phyloP scores from a whole-genome alignment of 371 early-diverging fungal species.

The Mortierella polycephala region DNA sequence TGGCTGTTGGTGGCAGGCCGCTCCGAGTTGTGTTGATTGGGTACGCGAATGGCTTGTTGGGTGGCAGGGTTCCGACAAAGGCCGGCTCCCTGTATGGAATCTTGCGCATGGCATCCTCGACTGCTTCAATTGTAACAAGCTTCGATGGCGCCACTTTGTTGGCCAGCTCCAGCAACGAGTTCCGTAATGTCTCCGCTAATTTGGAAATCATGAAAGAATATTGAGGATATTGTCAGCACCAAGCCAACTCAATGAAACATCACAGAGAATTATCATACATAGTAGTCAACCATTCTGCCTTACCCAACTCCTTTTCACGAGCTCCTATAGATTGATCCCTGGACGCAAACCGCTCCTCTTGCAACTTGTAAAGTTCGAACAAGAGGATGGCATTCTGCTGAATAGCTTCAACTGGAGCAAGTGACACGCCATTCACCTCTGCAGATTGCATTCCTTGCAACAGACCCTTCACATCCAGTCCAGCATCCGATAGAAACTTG shows the following conservation, averaged over 20 bases:
- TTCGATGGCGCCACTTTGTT: conserved; percentile 59
- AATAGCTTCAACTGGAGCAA: conserved; percentile 24
- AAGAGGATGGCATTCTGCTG: conserved; percentile 42
- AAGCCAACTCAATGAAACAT: background rate
- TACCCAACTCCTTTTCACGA: conserved; percentile 46
- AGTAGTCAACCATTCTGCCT: background rate
- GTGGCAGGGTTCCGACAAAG: conserved; percentile 64
- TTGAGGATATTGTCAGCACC: background rate
- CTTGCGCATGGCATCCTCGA: conserved; percentile 61
- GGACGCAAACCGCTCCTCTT: conserved; percentile 48
- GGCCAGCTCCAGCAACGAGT: conserved; percentile 54
- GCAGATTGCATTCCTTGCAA: conserved; percentile 2
- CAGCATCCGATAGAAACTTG: conserved; percentile 27
- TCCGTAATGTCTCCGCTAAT: conserved; percentile 59
- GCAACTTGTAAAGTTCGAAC: conserved; percentile 39
- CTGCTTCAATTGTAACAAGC: conserved; percentile 47
- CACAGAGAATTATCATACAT: background rate
- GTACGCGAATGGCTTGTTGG: conserved; percentile 67
- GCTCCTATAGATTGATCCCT: conserved; percentile 36
- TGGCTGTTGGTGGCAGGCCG: conserved; percentile 28
- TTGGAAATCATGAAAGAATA: background rate
- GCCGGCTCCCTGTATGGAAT: conserved; percentile 60
- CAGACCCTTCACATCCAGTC: conserved; percentile 26
- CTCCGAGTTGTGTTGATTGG: conserved; percentile 54
- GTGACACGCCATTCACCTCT: conserved; percentile 5